Evolutionary conservation across 192 early-diverging fungal species (phyloP), one percentile per base, ranked within the genome.

Genomic region (Linnemannia hyalina): DNA sequence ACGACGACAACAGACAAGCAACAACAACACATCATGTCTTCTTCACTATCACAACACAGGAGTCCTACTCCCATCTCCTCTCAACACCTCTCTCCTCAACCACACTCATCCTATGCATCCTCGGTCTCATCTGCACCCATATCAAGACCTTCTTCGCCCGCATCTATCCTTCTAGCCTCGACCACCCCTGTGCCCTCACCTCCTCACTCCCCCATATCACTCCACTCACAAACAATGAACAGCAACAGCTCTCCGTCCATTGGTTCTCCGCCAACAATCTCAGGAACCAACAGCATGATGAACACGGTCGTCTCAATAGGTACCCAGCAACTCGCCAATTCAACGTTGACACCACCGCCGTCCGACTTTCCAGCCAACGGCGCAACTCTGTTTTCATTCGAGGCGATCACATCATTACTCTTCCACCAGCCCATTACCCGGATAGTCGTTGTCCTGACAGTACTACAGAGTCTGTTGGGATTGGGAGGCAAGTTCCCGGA

Each of bases 131-230:
- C 81, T 20, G 8, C 55, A 6, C 57, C 82, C 4, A 32, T 20
- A 16, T 83, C 82, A 38, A 73, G 82, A 32, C 70, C 82, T 6
- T 68, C 82, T 16, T 83, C 82, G 10, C 82, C 82, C 40, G 82
- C 82, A 5, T 52, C 76, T 11, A 73, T 73, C 42, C 20, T 26
- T 8, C 42, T 60, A 47, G 22, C 20, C 70, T 60, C 75, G 13
- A 73, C 81, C 32, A 15, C 55, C 22, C 32, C 76, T 11, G 73
- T 78, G 7, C 72, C 40, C 3, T 74, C 82, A 4, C 76, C 82
- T 7, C 82, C 82, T 35, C 60, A 78, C n/a, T 83, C 82, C 3
- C 82, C 82, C 20, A 74, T 52, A 47, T 44, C 75, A 3, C 75
- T 74, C 41, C 70, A 74, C 26, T 60, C 44, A 60, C 77, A 82